A percentile compares a stretch with the other conserved stretches of the same genome.
These are phyloP conservation scores for Echites panduratus DNA, from an alignment of 257 asterid species.

Conservation along the genomic window DNA sequence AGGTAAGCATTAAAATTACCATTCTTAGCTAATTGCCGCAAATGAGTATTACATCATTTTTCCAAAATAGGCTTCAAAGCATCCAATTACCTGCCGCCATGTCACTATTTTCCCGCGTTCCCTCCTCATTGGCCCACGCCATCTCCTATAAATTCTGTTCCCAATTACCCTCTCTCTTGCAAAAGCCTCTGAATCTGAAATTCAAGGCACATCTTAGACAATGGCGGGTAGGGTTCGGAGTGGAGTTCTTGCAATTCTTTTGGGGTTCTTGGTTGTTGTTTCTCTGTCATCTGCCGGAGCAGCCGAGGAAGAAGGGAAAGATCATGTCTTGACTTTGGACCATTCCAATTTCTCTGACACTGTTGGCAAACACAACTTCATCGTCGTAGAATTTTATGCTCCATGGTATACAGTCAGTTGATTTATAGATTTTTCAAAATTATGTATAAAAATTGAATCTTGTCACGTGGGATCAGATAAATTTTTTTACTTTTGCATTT, in stretches of 20 bases:
- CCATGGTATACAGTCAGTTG: conserved; percentile 45
- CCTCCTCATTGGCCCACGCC: not conserved
- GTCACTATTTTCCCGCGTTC: not conserved
- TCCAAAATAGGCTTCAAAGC: not conserved
- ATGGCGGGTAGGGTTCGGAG: conserved; percentile 41
- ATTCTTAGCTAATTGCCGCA: no score
- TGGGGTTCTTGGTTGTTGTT: conserved; percentile 24
- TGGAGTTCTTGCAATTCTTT: conserved; percentile 19
- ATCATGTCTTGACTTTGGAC: conserved; percentile 62
- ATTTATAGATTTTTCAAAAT: not conserved
- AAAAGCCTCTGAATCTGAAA: not conserved
- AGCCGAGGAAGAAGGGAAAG: conserved; percentile 34
- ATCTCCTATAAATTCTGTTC: not conserved
- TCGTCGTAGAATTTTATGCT: conserved; percentile 81
- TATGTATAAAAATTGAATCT: not conserved
- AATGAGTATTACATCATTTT: not conserved
- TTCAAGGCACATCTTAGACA: not conserved
- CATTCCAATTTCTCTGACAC: conserved; percentile 50
- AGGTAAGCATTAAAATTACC: no score
- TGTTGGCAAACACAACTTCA: conserved; percentile 44
- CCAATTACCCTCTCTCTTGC: not conserved
- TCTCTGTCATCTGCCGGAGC: conserved; percentile 11
- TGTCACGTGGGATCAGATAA: not conserved
- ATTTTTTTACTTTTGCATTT: not conserved
- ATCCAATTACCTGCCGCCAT: not conserved